phyloP scores from a whole-genome alignment of 495 filamentous ascomycete genomes.

The Penicillium simplicissimum region DNA sequence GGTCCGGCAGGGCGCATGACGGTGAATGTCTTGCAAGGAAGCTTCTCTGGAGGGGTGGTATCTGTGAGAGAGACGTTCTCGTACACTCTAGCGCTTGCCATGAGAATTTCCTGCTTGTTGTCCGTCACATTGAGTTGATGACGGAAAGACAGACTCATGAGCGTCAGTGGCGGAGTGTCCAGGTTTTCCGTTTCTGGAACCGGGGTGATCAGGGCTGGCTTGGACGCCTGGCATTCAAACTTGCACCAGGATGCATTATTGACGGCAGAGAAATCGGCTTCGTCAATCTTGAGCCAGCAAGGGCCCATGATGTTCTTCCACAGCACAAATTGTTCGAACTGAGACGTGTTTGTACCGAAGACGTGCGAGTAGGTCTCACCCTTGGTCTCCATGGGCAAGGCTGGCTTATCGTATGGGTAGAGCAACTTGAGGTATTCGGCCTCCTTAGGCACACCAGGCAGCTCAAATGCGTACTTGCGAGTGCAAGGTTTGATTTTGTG shows the following conservation, averaged over 20 bases:
- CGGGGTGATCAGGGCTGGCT: conserved; percentile 69
- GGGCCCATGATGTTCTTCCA: conserved; percentile 99
- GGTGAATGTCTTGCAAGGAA: conserved; percentile 89
- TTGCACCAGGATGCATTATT: conserved; percentile 97
- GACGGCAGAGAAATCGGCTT: conserved; percentile 77
- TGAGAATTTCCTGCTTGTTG: conserved; percentile 94
- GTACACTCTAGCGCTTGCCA: conserved; percentile 88
- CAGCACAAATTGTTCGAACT: conserved; percentile 97
- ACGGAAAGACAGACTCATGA: conserved; percentile 91
- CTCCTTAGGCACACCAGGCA: conserved; percentile 83
- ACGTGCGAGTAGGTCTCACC: conserved; percentile 94
- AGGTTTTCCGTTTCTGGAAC: conserved; percentile 73
- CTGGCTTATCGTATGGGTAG: conserved; percentile 82
- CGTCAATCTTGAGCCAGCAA: conserved; percentile 90
- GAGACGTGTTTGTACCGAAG: conserved; percentile 88
- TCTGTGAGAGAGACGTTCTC: conserved; percentile 85
- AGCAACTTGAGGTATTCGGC: conserved; percentile 89
- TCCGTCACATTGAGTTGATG: conserved; percentile 87
- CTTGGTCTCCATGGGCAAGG: conserved; percentile 65
- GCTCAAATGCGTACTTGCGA: conserved; percentile 94
- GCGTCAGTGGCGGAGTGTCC: conserved; percentile 81
- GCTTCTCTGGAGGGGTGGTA: conserved; percentile 80
- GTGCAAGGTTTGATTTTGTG: conserved; percentile 90
- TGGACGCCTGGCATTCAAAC: conserved; percentile 78
- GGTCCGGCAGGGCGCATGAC: conserved; percentile 78